Conservation (phyloP, 2,329 filamentous ascomycete genomes). For the Seiridium cupressi region DNA sequence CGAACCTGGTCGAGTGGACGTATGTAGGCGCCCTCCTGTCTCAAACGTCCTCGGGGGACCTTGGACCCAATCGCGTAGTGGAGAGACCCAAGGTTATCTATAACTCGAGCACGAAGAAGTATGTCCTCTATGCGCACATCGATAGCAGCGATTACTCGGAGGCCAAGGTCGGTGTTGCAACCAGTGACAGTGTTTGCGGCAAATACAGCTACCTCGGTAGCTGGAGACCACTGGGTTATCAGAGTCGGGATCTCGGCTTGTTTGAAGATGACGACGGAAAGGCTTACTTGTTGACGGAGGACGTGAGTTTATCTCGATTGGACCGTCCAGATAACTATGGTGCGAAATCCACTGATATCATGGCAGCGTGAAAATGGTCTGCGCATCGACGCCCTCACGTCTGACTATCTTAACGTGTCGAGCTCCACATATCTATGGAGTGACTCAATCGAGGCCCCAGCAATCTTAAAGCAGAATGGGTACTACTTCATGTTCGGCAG, state of each 20-base stretch:
- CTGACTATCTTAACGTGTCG: constrained; percentile 54
- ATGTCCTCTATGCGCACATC: constrained; percentile 70
- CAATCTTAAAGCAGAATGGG: constrained; percentile 57
- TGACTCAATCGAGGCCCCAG: constrained; percentile 59
- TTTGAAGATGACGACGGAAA: constrained; percentile 62
- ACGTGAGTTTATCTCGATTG: constrained; percentile 38
- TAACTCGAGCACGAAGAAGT: constrained; percentile 61
- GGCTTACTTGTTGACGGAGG: constrained; percentile 62
- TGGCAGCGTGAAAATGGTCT: constrained; percentile 50
- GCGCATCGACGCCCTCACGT: constrained; percentile 54
- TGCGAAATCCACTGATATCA: constrained; percentile 18
- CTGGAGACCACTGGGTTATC: constrained; percentile 44
- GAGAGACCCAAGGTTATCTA: constrained; percentile 69
- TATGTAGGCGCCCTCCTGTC: constrained; percentile 59
- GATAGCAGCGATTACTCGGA: constrained; percentile 61
- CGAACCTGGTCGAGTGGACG: constrained; percentile 62
- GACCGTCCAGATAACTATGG: neutral
- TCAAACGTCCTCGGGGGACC: constrained; percentile 46
- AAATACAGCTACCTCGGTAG: constrained; percentile 42
- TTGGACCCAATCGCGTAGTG: constrained; percentile 61
- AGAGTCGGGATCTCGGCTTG: constrained; percentile 58
- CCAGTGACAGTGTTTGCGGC: constrained; percentile 57
- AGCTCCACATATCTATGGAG: constrained; percentile 49
- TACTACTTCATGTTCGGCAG: constrained; percentile 67
- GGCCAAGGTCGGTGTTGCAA: constrained; percentile 64